phyloP scores from a whole-genome alignment of 106 monocot genomes.

The Dendrobium catenatum region DNA sequence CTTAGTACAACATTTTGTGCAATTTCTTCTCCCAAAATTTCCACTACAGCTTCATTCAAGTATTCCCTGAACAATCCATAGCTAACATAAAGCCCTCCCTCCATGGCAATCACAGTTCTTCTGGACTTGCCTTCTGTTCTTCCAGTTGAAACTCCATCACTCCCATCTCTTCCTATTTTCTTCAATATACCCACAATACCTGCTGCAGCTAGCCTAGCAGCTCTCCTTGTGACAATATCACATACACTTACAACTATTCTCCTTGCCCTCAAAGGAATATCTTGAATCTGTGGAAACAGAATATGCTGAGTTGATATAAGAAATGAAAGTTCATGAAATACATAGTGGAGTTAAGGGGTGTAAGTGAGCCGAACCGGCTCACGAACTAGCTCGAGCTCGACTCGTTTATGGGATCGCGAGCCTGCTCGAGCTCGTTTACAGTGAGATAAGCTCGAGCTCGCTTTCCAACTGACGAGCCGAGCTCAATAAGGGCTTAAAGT shows the following conservation, averaged over 20 bases:
- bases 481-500: too few relatives aligned
- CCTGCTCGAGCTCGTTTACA: too few relatives aligned
- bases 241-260: constrained; percentile 73
- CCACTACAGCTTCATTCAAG: constrained; percentile 69
- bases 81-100: constrained; percentile 59
- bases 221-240: constrained; percentile 71
- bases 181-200: constrained; percentile 97
- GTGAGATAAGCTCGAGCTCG: too few relatives aligned
- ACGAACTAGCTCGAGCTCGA: too few relatives aligned
- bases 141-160: constrained; percentile 43
- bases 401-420: too few relatives aligned
- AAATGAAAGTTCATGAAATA: neutral
- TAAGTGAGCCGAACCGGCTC: too few relatives aligned
- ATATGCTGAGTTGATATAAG: neutral
- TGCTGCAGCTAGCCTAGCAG: constrained; percentile 76
- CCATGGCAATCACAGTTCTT: constrained; percentile 79
- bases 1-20: constrained; percentile 55
- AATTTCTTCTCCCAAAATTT: constrained; percentile 79
- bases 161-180: constrained; percentile 90
- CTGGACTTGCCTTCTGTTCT: constrained; percentile 28
- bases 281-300: constrained; percentile 46
- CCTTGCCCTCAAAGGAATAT: constrained; percentile 55
- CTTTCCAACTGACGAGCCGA: too few relatives aligned
- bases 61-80: constrained; percentile 79
- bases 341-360: neutral